Conservation (phyloP, 2,329 filamentous ascomycete genomes). For the Phialophora chinensis region DNA sequence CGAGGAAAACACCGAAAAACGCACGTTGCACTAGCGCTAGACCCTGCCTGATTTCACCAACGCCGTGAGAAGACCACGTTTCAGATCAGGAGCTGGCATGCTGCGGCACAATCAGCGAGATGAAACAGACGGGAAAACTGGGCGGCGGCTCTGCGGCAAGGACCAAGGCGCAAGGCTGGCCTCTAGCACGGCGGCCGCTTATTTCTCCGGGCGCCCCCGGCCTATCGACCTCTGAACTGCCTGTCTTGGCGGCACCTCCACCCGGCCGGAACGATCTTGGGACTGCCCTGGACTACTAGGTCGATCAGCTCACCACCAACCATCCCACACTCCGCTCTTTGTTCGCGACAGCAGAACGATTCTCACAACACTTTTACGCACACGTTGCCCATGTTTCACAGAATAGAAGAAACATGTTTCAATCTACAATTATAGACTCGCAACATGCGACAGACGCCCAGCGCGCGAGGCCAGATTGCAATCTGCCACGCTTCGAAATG, state of each 20-base stretch:
- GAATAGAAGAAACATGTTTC: constrained; percentile 29
- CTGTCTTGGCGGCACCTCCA: constrained; percentile 25
- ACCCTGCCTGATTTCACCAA: background rate
- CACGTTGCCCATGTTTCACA: constrained; percentile 20
- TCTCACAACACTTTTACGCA: background rate
- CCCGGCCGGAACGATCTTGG: constrained; percentile 4
- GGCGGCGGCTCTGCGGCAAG: constrained; percentile 24
- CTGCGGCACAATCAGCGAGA: constrained; percentile 4
- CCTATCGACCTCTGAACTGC: constrained; percentile 27
- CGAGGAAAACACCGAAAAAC: constrained; percentile 76
- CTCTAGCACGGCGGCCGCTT: background rate
- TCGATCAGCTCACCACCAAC: constrained; percentile 24
- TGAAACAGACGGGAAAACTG: constrained; percentile 16
- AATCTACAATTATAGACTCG: constrained; percentile 13
- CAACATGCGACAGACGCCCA: background rate
- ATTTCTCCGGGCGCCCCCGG: constrained; percentile 14
- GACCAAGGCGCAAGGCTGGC: constrained; percentile 21
- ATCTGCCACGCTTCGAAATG: background rate
- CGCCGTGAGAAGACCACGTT: background rate
- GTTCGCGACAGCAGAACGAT: constrained; percentile 18
- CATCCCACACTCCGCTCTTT: constrained; percentile 14
- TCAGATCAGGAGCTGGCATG: constrained; percentile 6
- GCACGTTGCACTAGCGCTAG: constrained; percentile 50
- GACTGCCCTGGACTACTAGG: background rate
- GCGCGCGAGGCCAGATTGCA: background rate